Evolutionary conservation across 2,329 filamentous ascomycete genomes (phyloP), one percentile per base, ranked within the genome.

Genomic region (Botrytis galanthina): DNA sequence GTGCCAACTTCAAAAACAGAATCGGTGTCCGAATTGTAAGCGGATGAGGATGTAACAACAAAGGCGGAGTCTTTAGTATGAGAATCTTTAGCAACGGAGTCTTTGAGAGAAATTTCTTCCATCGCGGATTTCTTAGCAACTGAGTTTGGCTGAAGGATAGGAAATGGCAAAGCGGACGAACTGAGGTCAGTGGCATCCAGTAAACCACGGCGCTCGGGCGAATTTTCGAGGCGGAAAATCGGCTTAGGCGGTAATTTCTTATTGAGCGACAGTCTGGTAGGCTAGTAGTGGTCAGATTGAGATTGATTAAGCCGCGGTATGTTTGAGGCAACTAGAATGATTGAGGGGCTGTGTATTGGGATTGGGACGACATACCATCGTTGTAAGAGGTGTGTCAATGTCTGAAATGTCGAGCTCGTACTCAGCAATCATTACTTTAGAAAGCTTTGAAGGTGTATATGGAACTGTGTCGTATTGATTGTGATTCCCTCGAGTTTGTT

Each of bases 151-250:
- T 60, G 61, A 35, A 67, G 51, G 22, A 67, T 57, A 22, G 61
- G 37, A 37, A 67, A 57, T 57, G 46, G 54, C 37, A 61, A 60
- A 48, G 42, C 61, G 46, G 61, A 29, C 16, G 63, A 72, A 69
- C 32, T 69, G 2, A 67, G 44, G 61, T 69, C 63, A 20, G 62
- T 72, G 26, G 71, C 71, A n/a, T 61, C 51, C 48, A 69, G 51
- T n/a, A 69, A 69, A 42, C 39, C 57, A 18, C 44, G 71, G 44
- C 51, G 62, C 39, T 67, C 71, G 26, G 61, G 71, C 6, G 71
- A 68, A 8, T 51, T 48, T 51, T 35, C 42, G 3, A 59, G 18
- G 51, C 62, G 62, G 32, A 48, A 46, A 60, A 72, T 35, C 39
- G 71, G 54, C 32, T 59, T 57, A 6, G 61, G 46, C 26, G 70